phyloP scores from a whole-genome alignment of 2,329 filamentous ascomycete genomes.

The Pezicula carpinea region DNA sequence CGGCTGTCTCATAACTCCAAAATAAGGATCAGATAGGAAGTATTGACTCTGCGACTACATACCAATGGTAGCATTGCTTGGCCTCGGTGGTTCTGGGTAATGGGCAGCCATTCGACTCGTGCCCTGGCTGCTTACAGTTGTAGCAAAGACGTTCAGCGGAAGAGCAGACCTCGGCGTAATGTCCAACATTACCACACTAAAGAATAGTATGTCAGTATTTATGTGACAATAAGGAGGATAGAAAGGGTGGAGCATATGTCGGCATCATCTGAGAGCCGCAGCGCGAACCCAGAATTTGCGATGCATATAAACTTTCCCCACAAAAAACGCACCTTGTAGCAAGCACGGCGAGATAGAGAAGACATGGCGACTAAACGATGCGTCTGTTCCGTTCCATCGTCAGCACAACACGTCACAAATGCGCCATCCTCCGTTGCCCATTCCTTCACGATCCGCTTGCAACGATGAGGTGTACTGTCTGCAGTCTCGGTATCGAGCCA shows the following conservation, averaged over 20 bases:
- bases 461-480: slow-evolving; percentile 29
- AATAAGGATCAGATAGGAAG: too few relatives aligned
- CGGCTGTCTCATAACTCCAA: too few relatives aligned
- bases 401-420: slow-evolving; percentile 32
- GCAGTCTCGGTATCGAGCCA: slow-evolving; percentile 25
- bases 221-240: background rate
- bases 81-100: slow-evolving; percentile 95
- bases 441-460: slow-evolving; percentile 27
- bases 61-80: slow-evolving; percentile 97
- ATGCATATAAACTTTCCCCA: background rate
- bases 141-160: slow-evolving; percentile 98
- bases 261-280: too few relatives aligned
- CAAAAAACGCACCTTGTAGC: slow-evolving; percentile 51
- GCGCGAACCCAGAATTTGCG: too few relatives aligned
- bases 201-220: slow-evolving; percentile 22
- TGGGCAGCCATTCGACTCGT: slow-evolving; percentile 97
- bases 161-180: slow-evolving; percentile 87
- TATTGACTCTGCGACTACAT: too few relatives aligned
- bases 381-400: slow-evolving; percentile 30
- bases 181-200: slow-evolving; percentile 71
- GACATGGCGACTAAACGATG: slow-evolving; percentile 53
- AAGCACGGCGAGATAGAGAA: slow-evolving; percentile 75
- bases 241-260: too few relatives aligned
- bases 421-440: slow-evolving; percentile 26
- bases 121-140: slow-evolving; percentile 96